phyloP scores from a whole-genome alignment of 2,329 filamentous ascomycete genomes.

The Aureobasidium lini region DNA sequence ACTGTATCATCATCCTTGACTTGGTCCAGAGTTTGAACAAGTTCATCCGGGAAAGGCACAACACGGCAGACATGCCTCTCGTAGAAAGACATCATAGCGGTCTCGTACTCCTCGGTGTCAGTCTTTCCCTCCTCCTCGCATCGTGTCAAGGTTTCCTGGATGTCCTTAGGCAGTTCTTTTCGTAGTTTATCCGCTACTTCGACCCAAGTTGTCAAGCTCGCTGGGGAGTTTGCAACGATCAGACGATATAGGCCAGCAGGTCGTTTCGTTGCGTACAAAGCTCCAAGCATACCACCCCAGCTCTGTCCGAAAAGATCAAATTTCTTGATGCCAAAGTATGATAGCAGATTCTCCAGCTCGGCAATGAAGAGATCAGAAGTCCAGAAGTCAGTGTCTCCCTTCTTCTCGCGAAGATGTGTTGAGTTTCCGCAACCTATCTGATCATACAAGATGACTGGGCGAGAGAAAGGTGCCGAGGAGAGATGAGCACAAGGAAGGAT shows the following conservation, averaged over 20 bases:
- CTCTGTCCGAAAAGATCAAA: constrained; percentile 44
- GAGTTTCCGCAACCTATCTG: constrained; percentile 45
- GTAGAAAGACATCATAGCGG: constrained; percentile 26
- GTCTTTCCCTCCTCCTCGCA: constrained; percentile 25
- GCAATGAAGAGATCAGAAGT: constrained; percentile 39
- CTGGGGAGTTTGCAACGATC: constrained; percentile 27
- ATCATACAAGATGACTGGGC: constrained; percentile 48
- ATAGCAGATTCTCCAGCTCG: constrained; percentile 44
- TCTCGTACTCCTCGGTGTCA: constrained; percentile 27
- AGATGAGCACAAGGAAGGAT: constrained; percentile 33
- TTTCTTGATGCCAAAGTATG: constrained; percentile 32
- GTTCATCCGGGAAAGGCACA: constrained; percentile 24
- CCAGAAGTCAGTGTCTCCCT: constrained; percentile 43
- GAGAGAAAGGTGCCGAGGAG: constrained; percentile 25
- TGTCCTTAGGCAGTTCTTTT: constrained; percentile 21
- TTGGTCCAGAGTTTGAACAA: constrained; percentile 21
- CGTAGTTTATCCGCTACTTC: constrained; percentile 22
- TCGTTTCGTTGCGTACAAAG: constrained; percentile 34
- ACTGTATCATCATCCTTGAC: constrained; percentile 29
- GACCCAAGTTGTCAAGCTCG: constrained; percentile 25
- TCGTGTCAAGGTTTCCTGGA: constrained; percentile 24
- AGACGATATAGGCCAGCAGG: constrained; percentile 33
- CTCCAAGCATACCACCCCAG: constrained; percentile 48
- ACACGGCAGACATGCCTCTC: constrained; percentile 25
- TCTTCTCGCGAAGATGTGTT: constrained; percentile 42